Conservation (phyloP, 768 basidiomycete genomes). For the Kwoniella newhampshirensis region DNA sequence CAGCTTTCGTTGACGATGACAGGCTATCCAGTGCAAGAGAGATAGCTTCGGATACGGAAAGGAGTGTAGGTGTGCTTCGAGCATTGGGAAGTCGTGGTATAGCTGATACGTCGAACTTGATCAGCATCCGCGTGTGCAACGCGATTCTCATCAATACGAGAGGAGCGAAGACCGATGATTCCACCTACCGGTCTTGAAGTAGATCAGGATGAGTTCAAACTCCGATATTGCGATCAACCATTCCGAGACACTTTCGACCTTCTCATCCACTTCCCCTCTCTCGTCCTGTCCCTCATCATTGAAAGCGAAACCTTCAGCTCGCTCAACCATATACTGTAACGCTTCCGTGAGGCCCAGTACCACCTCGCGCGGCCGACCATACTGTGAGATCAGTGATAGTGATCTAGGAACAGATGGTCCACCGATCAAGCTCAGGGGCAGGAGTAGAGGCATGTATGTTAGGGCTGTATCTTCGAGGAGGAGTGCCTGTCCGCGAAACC, state of each 20-base stretch:
- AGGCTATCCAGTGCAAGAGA: constrained; percentile 11
- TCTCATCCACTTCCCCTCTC: constrained; percentile 5
- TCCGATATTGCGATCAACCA: constrained; percentile 5
- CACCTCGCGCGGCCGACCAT: constrained; percentile 22
- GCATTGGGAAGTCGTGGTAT: constrained; percentile 17
- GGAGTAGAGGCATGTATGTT: constrained; percentile 23
- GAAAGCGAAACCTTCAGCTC: constrained; percentile 23
- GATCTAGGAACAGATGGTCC: not conserved
- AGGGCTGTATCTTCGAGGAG: constrained; percentile 20
- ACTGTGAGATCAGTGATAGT: not conserved
- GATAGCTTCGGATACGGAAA: constrained; percentile 20
- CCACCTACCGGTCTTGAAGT: constrained; percentile 13
- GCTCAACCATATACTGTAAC: constrained; percentile 22
- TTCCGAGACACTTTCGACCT: constrained; percentile 1
- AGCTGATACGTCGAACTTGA: not conserved
- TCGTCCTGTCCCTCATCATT: constrained; percentile 28
- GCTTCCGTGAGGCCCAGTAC: constrained; percentile 29
- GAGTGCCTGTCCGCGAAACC: not conserved
- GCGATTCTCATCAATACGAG: constrained; percentile 1
- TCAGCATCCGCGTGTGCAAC: not conserved
- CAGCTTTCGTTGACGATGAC: constrained; percentile 12
- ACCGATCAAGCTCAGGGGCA: constrained; percentile 8
- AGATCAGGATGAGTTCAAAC: constrained; percentile 6
- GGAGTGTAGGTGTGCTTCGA: constrained; percentile 32
- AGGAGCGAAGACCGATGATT: not conserved